Conservation (phyloP, 2,329 filamentous ascomycete genomes). For the Stemphylium vesicarium region DNA sequence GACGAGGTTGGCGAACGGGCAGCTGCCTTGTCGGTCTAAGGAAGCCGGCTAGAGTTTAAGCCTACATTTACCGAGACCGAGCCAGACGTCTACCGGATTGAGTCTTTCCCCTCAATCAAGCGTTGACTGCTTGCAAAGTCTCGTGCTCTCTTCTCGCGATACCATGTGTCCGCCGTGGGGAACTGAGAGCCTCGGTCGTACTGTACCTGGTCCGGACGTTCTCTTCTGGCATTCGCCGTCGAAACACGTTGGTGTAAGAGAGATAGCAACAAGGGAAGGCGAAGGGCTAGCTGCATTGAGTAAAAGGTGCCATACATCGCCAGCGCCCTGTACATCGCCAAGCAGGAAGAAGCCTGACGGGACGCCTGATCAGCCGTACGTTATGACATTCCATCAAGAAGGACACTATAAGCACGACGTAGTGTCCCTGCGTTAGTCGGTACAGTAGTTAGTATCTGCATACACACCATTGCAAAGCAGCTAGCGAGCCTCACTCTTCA, state of each 20-base stretch:
- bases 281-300: conserved; percentile 6
- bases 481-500: conserved; percentile 27
- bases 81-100: conserved; percentile 7
- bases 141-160: not conserved
- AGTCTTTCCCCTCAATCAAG: not conserved
- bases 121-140: too few species aligned
- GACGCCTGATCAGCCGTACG: conserved; percentile 26
- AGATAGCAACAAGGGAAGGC: conserved; percentile 4
- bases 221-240: conserved; percentile 4
- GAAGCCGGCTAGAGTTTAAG: conserved; percentile 7
- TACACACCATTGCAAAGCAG: conserved; percentile 4
- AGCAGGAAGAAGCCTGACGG: conserved; percentile 34
- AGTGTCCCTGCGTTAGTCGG: conserved; percentile 19
- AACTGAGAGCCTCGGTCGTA: conserved; percentile 13
- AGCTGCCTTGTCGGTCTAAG: not conserved
- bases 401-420: conserved; percentile 24
- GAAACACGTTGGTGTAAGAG: conserved; percentile 3
- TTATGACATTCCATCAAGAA: conserved; percentile 28
- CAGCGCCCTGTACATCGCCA: conserved; percentile 20
- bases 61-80: conserved; percentile 18
- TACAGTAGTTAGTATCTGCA: conserved; percentile 7
- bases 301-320: conserved; percentile 6
- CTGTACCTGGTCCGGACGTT: conserved; percentile 3
- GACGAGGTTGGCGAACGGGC: conserved; percentile 1
- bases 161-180: not conserved